Evolutionary conservation across 2,329 filamentous ascomycete species (phyloP).

Genomic region (Phoma sp.): DNA sequence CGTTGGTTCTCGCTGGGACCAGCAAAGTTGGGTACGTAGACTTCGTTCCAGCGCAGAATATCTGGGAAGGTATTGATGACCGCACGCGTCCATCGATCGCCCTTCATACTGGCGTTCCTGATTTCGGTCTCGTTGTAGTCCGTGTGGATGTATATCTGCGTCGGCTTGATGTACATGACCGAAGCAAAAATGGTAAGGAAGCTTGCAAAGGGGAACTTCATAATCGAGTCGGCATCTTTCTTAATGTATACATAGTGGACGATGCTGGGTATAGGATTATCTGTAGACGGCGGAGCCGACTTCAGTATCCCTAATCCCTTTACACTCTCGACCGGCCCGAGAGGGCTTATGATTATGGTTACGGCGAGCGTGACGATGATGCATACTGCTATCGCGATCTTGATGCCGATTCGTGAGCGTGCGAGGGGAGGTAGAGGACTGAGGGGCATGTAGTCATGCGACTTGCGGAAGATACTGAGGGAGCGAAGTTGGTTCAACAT

Average conservation of each 20-base stretch:
- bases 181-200: constrained; percentile 26
- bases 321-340: not conserved
- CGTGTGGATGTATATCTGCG: constrained; percentile 31
- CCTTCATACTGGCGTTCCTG: constrained; percentile 10
- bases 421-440: constrained; percentile 6
- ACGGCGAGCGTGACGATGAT: constrained; percentile 2
- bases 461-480: constrained; percentile 7
- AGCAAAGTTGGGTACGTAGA: constrained; percentile 17
- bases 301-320: constrained; percentile 3
- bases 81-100: constrained; percentile 24
- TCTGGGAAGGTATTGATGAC: constrained; percentile 26
- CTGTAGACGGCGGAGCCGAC: not conserved
- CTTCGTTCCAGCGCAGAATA: constrained; percentile 17
- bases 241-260: constrained; percentile 29
- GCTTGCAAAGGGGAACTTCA: constrained; percentile 20
- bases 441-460: constrained; percentile 14
- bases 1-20: constrained; percentile 16
- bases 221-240: constrained; percentile 16
- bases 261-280: constrained; percentile 26
- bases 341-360: constrained; percentile 4
- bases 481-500: constrained; percentile 4
- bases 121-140: constrained; percentile 27
- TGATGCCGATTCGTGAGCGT: constrained; percentile 13
- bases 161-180: constrained; percentile 23
- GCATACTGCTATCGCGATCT: constrained; percentile 6